Base-by-base conservation (phyloP, 441 rosid genomes). In the Macaranga tanarius region DNA sequence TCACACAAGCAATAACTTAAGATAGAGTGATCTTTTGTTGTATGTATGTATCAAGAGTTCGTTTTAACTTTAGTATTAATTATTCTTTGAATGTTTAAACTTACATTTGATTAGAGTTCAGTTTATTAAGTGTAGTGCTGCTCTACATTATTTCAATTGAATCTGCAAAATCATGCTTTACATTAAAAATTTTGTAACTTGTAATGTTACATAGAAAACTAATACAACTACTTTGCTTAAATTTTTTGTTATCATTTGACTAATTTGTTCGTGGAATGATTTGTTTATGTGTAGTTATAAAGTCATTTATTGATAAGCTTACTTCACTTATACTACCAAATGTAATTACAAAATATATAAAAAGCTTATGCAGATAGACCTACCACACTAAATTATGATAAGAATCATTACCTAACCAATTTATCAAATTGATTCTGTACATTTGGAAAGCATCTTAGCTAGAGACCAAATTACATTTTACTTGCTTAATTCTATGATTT, bases 141-240 rank as follows among this genome's bases (percentile, higher is more conserved):
- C 50, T 61, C 31, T 44, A 25, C n/a, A 60, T 40, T 19, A 7
- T 59, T n/a, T 58, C 38, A 66, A 40, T 34, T 70, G 54, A 54
- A 67, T 72, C 64, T 57, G 64, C 51, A 59, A 26, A 59, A 60
- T 60, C n/a, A 57, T 40, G 42, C 38, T 71, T 57, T 25, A 52
- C 19, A 22, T 22, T 38, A 34, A 23, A 3, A 47, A 4, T 75
- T 65, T 3, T 38, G 7, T n/a, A 38, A 3, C 42, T 17, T 73
- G 56, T 58, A 51, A 64, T 8, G 47, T n/a, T 16, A 15, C 42
- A 15, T 63, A 63, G 67, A 34, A 57, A 63, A 20, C 48, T 60
- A 51, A 17, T 23, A 70, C 54, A 65, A 50, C 38, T 56, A 31
- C 51, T 69, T 69, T 38, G 57, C 52, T 55, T 10, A 31, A 31